A percentile compares a stretch with the other conserved stretches of the same genome.
Conservation (phyloP, 768 basidiomycete species). For the Baorangia bicolor region DNA sequence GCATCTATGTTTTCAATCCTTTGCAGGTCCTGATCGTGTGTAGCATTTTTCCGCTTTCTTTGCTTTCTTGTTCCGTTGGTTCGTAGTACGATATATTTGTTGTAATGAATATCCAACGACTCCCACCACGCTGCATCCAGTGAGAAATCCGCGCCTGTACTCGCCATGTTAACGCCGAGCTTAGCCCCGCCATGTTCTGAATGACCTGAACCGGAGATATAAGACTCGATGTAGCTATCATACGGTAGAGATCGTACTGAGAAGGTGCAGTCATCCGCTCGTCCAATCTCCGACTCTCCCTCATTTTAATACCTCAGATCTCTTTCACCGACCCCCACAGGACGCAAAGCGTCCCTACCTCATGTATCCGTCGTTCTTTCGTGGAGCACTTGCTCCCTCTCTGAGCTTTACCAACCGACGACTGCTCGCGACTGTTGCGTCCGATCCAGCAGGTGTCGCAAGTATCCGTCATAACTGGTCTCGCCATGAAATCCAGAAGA, state of each 20-base stretch:
- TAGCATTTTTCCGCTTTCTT: conserved; percentile 28
- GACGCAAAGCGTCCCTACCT: background rate
- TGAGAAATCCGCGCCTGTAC: background rate
- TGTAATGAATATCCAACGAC: conserved; percentile 26
- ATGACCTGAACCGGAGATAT: background rate
- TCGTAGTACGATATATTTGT: conserved; percentile 27
- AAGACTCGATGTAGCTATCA: background rate
- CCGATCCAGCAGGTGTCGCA: conserved; percentile 6
- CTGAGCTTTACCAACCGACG: conserved; percentile 35
- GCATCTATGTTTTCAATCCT: conserved; percentile 24
- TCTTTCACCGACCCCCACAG: background rate
- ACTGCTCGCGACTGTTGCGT: conserved; percentile 58
- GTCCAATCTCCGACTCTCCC: conserved; percentile 5
- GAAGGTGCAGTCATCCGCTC: background rate
- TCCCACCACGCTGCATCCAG: background rate
- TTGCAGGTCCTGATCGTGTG: conserved; percentile 28
- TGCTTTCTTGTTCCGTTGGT: conserved; percentile 25
- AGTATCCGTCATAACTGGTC: conserved; percentile 65
- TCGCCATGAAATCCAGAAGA: conserved; percentile 74
- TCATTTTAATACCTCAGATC: background rate
- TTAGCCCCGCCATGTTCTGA: background rate
- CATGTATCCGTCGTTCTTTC: conserved; percentile 16
- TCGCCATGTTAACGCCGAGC: conserved; percentile 5
- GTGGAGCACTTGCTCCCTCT: conserved; percentile 6
- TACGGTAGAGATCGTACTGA: background rate